phyloP scores from a whole-genome alignment of 179 eudicot genomes.

The Sideroxylon spinosum region DNA sequence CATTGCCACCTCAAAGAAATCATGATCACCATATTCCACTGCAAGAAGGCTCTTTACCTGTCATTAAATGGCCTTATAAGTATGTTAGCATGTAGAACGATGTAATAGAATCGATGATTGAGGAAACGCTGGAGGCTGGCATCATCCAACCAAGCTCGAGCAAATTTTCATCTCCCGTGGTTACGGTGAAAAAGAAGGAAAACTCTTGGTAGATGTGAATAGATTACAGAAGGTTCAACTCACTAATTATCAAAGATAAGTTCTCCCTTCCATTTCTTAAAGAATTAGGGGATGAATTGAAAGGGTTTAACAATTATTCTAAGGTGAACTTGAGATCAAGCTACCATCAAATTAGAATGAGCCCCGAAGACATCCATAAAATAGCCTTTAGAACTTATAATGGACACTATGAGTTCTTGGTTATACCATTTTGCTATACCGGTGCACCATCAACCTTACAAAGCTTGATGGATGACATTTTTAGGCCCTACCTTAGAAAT shows the following conservation, averaged over 20 bases:
- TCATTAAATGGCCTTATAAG: not conserved
- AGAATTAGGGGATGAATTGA: slow-evolving; percentile 1
- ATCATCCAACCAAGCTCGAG: slow-evolving; percentile 1
- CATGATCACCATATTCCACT: not conserved
- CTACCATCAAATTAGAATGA: slow-evolving; percentile 7
- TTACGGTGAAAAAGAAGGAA: not conserved
- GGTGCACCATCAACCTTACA: slow-evolving; percentile 5
- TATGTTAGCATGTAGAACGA: not conserved
- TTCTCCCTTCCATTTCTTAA: not conserved
- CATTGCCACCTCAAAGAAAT: not conserved
- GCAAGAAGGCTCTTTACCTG: not conserved
- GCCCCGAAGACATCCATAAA: not conserved
- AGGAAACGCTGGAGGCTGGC: not conserved
- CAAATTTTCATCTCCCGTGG: not conserved
- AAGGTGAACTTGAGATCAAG: slow-evolving; percentile 7
- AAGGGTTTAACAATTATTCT: not conserved
- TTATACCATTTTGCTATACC: slow-evolving; percentile 6
- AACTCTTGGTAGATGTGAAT: not conserved
- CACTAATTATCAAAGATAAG: not conserved
- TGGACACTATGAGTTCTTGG: not conserved
- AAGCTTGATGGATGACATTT: not conserved
- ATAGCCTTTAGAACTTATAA: not conserved
- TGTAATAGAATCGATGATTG: not conserved
- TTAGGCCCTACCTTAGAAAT: not conserved
- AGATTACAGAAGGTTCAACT: not conserved